Base-by-base conservation (phyloP, 345 rosid genomes). In the Schrenkiella parvula region DNA sequence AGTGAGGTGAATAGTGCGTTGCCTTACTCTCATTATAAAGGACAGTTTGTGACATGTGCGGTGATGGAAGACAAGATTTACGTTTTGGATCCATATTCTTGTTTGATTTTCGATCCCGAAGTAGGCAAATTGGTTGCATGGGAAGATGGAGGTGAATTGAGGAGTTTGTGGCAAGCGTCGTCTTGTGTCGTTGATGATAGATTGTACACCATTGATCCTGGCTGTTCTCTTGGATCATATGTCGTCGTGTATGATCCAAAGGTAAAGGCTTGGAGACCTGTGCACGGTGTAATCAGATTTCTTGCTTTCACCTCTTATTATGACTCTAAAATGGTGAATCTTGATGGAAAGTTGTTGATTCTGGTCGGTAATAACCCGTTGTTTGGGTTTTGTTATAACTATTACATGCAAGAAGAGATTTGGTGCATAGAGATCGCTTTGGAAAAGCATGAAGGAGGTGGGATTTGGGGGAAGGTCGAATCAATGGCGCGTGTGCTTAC, bases 331-430 rank as follows among this genome's bases (percentile, higher is more conserved):
- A 29, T 55, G 55, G 22, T 34, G 8, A 68, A 56, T 56, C 7
- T 42, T 43, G 64, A 34, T 42, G 73, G 73, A 1, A 55, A 56
- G 44, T 22, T 56, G 44, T 31, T 43, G 55, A 43, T 68, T 56
- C 17, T 68, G 35, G 56, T 34, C 4, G 1, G 7, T 26, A 6
- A 5, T 4, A 6, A 2, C 0, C 1, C 5, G 3, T 47, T 26
- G 53, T 8, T 5, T 47, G 0, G 41, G 11, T 1, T 17, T 26
- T 26, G 4, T 26, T 26, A 2, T 29, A 29, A 29, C 32, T 7
- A 1, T 29, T 1, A 29, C 3, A 7, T 12, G 51, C 1, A 2
- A 2, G 17, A 6, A 1, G 17, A 12, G 14, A 23, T 66, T 5
- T 51, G 37, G 26, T 66, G 71, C 47, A 19, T 22, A 47, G 17